phyloP scores from a whole-genome alignment of 768 basidiomycete species.

The Termitomyces sp. region DNA sequence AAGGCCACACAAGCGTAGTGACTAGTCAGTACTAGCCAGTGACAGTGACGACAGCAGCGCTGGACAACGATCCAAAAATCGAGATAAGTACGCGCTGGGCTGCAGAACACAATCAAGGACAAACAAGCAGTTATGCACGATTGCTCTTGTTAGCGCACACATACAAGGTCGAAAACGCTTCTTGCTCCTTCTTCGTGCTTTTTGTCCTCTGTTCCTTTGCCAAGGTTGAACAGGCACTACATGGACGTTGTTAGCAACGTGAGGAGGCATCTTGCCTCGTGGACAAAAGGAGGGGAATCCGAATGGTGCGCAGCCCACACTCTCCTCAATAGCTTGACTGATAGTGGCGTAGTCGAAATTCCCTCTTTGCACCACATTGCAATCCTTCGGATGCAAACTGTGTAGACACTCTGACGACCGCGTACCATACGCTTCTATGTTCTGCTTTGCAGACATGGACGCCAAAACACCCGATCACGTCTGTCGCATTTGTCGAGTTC shows the following conservation, averaged over 20 bases:
- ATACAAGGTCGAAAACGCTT: background rate
- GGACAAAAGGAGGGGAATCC: constrained; percentile 54
- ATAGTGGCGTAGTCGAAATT: constrained; percentile 44
- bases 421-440: constrained; percentile 63
- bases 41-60: too few species aligned
- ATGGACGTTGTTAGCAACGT: constrained; percentile 63
- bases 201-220: background rate
- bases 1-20: background rate
- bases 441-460: constrained; percentile 56
- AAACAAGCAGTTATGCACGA: background rate
- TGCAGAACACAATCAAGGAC: background rate
- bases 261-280: constrained; percentile 41
- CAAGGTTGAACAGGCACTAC: background rate
- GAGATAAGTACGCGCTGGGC: too few species aligned
- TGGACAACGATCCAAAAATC: too few species aligned
- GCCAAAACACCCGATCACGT: constrained; percentile 38
- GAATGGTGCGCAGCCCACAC: constrained; percentile 46
- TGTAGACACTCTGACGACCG: constrained; percentile 54
- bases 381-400: constrained; percentile 48
- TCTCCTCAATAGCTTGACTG: constrained; percentile 7
- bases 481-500: constrained; percentile 53
- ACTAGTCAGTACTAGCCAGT: too few species aligned
- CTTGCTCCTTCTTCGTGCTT: background rate
- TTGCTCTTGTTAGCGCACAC: background rate
- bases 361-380: constrained; percentile 55